Evolutionary conservation across 352 stramenopile species (phyloP).

Genomic region (Blastocystis hominis): DNA sequence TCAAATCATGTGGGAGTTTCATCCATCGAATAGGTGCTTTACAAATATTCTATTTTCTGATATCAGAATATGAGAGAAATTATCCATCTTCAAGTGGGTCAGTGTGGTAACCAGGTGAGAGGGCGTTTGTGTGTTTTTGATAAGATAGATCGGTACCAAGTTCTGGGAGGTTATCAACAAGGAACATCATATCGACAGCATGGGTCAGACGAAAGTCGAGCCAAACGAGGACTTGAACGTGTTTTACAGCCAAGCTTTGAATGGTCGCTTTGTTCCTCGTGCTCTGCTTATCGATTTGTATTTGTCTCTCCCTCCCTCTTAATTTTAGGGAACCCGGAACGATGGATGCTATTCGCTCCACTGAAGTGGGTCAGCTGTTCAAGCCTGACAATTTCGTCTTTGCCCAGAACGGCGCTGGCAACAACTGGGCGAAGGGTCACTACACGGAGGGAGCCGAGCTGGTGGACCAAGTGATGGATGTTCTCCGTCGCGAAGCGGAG

Average conservation of each 20-base stretch:
- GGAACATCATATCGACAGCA: conserved; percentile 77
- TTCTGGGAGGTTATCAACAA: conserved; percentile 87
- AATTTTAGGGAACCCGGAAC: conserved; percentile 92
- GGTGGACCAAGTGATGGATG: conserved; percentile 93
- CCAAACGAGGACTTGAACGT: conserved; percentile 59
- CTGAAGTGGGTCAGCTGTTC: conserved; percentile 90
- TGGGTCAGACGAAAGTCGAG: conserved; percentile 74
- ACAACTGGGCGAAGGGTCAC: conserved; percentile 99
- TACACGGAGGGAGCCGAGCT: conserved; percentile 96
- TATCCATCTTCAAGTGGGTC: conserved; percentile 91
- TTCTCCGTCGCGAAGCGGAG: conserved; percentile 93
- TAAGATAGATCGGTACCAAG: conserved; percentile 79
- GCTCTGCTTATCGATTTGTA: no score
- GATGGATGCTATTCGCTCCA: conserved; percentile 92
- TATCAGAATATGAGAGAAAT: conserved; percentile 78
- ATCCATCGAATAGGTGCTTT: no score
- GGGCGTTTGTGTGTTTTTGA: not conserved
- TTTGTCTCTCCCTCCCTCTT: no score
- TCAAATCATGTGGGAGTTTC: no score
- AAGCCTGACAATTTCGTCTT: conserved; percentile 98
- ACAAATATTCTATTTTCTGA: no score
- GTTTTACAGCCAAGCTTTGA: conserved; percentile 67
- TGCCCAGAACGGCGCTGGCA: conserved; percentile 89
- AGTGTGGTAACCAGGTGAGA: conserved; percentile 87
- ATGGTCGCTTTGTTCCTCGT: conserved; percentile 75